A percentile compares a stretch with the other conserved stretches of the same genome.
Evolutionary conservation across 2,329 filamentous ascomycete genomes (phyloP).

Genomic region (Penicillium sp.): DNA sequence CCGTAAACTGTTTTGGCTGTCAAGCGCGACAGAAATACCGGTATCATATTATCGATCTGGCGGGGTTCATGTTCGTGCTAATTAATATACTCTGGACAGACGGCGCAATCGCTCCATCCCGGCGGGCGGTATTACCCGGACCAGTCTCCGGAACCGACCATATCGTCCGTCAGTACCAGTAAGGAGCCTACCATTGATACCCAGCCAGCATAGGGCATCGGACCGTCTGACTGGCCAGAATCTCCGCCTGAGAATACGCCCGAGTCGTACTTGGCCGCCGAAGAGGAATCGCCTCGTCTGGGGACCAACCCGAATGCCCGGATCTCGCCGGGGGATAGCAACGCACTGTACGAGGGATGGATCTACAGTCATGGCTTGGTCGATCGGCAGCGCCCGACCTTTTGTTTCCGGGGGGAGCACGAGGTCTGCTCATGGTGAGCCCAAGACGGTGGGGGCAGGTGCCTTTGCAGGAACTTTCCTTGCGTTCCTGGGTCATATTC

Average conservation of each 20-base stretch:
- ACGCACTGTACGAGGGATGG: slow-evolving; percentile 23
- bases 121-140: slow-evolving; percentile 50
- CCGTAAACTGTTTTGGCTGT: slow-evolving; percentile 40
- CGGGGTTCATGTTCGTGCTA: slow-evolving; percentile 37
- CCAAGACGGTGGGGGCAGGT: not conserved
- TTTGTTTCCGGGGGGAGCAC: slow-evolving; percentile 26
- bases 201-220: slow-evolving; percentile 13
- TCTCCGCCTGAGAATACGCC: slow-evolving; percentile 5
- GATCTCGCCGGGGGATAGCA: slow-evolving; percentile 16
- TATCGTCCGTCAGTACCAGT: slow-evolving; percentile 23
- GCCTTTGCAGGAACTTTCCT: slow-evolving; percentile 6
- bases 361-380: slow-evolving; percentile 19
- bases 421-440: slow-evolving; percentile 20
- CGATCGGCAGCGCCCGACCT: slow-evolving; percentile 22
- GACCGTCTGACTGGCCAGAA: slow-evolving; percentile 14
- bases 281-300: slow-evolving; percentile 17
- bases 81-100: slow-evolving; percentile 33
- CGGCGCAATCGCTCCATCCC: slow-evolving; percentile 49
- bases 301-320: slow-evolving; percentile 13
- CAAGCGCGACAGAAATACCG: slow-evolving; percentile 40
- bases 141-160: slow-evolving; percentile 19
- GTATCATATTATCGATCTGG: slow-evolving; percentile 38
- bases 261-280: not conserved
- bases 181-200: slow-evolving; percentile 23
- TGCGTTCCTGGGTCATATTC: slow-evolving; percentile 24